These are phyloP conservation scores for Thraustochytrium sp. DNA, from an alignment of 352 stramenopile species.

Conservation along the genomic window DNA sequence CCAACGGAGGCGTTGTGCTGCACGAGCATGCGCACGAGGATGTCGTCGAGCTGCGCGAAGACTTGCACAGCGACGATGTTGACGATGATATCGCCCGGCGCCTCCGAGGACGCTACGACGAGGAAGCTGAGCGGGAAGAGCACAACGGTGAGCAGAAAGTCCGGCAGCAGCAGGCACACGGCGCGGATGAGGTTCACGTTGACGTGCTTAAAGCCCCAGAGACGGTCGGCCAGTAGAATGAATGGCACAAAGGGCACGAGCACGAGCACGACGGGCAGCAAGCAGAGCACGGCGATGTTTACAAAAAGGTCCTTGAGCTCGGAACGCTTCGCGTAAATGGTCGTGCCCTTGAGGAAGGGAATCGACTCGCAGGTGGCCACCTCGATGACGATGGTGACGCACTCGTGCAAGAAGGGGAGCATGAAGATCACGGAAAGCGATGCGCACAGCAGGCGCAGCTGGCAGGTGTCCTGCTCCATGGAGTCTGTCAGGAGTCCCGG, in stretches of 20 bases:
- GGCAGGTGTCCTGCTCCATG: background rate
- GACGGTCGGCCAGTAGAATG: background rate
- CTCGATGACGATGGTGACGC: background rate
- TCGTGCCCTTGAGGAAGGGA: background rate
- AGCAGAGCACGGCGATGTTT: background rate
- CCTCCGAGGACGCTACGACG: background rate
- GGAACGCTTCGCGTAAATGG: background rate
- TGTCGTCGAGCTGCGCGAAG: slow-evolving; percentile 25
- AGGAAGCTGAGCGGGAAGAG: slow-evolving; percentile 23
- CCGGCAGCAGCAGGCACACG: background rate
- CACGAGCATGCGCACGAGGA: slow-evolving; percentile 28
- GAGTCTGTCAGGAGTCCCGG: background rate
- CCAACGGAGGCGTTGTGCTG: background rate
- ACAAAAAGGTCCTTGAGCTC: background rate
- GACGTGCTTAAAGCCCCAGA: background rate
- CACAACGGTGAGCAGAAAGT: background rate
- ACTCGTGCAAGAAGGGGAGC: background rate
- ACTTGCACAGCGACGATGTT: slow-evolving; percentile 30
- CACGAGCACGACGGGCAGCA: background rate
- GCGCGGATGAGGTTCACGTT: background rate
- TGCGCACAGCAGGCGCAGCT: background rate
- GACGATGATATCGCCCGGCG: background rate
- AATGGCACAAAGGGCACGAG: background rate
- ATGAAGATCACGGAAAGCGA: background rate
- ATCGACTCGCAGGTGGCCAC: background rate